Base-by-base conservation (phyloP, 2,329 filamentous ascomycete species). In the Cucurbitaria berberidis region DNA sequence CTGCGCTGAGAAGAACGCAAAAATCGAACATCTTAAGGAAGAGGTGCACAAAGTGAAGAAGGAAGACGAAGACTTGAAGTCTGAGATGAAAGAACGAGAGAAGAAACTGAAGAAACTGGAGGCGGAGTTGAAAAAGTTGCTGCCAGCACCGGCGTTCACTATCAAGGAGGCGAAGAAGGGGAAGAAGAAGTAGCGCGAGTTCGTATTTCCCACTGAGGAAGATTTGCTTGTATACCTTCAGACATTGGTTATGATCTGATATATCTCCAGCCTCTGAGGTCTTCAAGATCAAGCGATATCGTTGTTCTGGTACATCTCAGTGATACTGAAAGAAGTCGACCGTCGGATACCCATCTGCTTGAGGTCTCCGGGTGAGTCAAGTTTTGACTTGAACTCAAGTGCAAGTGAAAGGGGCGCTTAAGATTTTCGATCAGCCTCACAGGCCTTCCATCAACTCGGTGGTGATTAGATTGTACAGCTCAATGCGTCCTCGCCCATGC, bases 401-500 rank as follows among this genome's bases (percentile, higher is more conserved):
- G n/a, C n/a, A n/a, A n/a, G n/a, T n/a, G n/a, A n/a, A n/a, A n/a
- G n/a, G n/a, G n/a, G n/a, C n/a, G n/a, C n/a, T n/a, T n/a, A n/a
- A n/a, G n/a, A n/a, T n/a, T n/a, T n/a, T n/a, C n/a, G n/a, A n/a
- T n/a, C n/a, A n/a, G n/a, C n/a, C n/a, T n/a, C n/a, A n/a, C n/a
- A n/a, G n/a, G n/a, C n/a, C n/a, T n/a, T n/a, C n/a, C 3, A 30
- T 11, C 5, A 13, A 11, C 8, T 11, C 29, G 4, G 13, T 34
- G 8, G 11, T 16, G 30, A 34, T 34, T 15, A 16, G 9, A n/a
- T 34, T 34, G 30, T 34, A 16, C 30, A 4, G 11, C 36, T 57
- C 42, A 53, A 53, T 75, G 63, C 21, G 54, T 63, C 43, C 48
- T 56, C 3, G 73, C 64, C 93, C 93, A 98, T 27, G 82, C 77